These are phyloP conservation scores for Gossypium aridum DNA, from an alignment of 441 rosid species.

Conservation along the genomic window DNA sequence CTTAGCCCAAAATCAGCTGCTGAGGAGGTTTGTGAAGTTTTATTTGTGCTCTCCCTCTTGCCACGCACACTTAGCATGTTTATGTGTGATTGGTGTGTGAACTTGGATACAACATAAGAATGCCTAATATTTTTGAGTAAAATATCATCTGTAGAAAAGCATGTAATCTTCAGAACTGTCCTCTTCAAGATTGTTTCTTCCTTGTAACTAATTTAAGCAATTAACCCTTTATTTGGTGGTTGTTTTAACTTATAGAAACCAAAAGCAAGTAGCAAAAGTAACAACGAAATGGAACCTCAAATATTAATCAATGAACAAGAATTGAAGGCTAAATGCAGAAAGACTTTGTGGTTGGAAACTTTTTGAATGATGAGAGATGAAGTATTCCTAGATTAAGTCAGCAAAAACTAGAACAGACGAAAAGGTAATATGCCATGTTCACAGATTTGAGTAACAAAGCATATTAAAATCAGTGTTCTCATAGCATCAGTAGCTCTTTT, in stretches of 20 bases:
- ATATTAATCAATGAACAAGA: not conserved
- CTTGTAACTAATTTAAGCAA: not conserved
- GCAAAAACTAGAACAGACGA: not conserved
- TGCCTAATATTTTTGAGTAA: not conserved
- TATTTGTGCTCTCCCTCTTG: not conserved
- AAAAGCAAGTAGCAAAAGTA: not conserved
- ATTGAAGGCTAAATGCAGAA: not conserved
- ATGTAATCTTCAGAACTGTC: not conserved
- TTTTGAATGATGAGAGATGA: not conserved
- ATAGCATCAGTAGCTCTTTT: not conserved
- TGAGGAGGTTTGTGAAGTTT: conserved; percentile 49
- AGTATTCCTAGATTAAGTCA: not conserved
- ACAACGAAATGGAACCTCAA: not conserved
- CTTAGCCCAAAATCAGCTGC: conserved; percentile 62
- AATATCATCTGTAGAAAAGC: not conserved
- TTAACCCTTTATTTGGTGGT: not conserved
- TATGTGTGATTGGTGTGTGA: not conserved
- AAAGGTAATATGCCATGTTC: not conserved
- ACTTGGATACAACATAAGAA: not conserved
- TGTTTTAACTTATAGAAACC: not conserved
- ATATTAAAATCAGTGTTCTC: not conserved
- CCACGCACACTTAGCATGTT: not conserved
- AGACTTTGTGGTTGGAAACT: not conserved
- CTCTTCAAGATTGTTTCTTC: not conserved
- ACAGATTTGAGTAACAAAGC: not conserved